Evolutionary conservation across 2,329 filamentous ascomycete genomes (phyloP), one percentile per base, ranked within the genome.

Genomic region (Fusarium sp.): DNA sequence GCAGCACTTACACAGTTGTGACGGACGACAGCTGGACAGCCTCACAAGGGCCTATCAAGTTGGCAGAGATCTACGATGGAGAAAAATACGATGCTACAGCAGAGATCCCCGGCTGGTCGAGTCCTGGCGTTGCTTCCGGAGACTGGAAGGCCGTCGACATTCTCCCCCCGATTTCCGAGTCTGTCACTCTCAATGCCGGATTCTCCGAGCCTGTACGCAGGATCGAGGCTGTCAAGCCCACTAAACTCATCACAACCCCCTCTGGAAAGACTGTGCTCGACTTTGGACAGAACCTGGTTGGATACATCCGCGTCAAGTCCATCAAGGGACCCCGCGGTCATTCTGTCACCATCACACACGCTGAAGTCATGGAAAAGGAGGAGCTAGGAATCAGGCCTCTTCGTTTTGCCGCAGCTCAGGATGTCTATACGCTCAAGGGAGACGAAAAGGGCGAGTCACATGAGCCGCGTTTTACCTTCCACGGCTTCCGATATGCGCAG

Each of bases 231-330:
- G 27, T 82, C 14, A 82, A 71, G 77, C 83, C 77, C 11, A 59
- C 70, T 7, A 54, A 71, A 14, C 79, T 83, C 36, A 81, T 82
- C 14, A 78, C 70, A 56, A 82, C 84, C 0, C 81, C 82, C 0
- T 82, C 84, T 0, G 85, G 86, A 0, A 86, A 87, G 70, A 84
- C 79, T 0, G 76, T 89, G 1, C 66, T 90, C 20, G 80, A 91
- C 69, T 90, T 91, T 74, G 88, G 88, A 2, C 89, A 91, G 75
- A 91, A 91, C 69, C 76, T 91, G 0, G 89, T 90, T 0, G 89
- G 89, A 0, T 84, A 84, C 71, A 66, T 90, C 3, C 80, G 80
- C 0, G 73, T 90, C 18, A 79, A 81, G 0, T 33, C 54, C 2
- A 74, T 86, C 2, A 71, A 74, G 35, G 85, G 83, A 0, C 78